Conservation (phyloP, 2,329 filamentous ascomycete genomes). For the Diaporthe destruens region DNA sequence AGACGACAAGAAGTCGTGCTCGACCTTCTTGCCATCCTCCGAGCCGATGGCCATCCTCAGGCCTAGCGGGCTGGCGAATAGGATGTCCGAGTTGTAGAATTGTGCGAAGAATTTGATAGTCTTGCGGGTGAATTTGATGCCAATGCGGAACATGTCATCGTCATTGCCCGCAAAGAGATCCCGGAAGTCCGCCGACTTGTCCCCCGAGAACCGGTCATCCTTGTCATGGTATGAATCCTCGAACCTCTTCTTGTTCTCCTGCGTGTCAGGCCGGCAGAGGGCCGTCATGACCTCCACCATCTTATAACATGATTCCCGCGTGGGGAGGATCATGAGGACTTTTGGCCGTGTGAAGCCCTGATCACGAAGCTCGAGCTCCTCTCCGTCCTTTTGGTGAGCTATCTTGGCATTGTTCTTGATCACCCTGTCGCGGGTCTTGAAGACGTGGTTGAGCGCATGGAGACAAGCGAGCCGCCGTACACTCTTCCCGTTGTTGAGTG, state of each 20-base stretch:
- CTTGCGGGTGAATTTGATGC: constrained; percentile 97
- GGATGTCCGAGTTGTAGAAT: constrained; percentile 97
- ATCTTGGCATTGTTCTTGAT: constrained; percentile 92
- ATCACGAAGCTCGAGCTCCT: constrained; percentile 83
- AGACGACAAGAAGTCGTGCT: constrained; percentile 92
- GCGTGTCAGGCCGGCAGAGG: constrained; percentile 85
- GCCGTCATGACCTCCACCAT: constrained; percentile 82
- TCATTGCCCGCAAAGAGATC: constrained; percentile 95
- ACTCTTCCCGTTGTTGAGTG: constrained; percentile 73
- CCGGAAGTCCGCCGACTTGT: constrained; percentile 87
- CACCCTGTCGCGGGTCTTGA: constrained; percentile 93
- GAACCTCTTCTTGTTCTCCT: constrained; percentile 95
- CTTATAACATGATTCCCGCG: constrained; percentile 84
- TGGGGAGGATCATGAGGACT: constrained; percentile 89
- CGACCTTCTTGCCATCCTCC: constrained; percentile 72
- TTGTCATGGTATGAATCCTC: constrained; percentile 82
- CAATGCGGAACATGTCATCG: constrained; percentile 95
- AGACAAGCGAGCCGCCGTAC: constrained; percentile 81
- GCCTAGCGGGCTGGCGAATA: constrained; percentile 90
- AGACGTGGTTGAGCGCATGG: constrained; percentile 90
- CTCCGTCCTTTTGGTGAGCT: constrained; percentile 72
- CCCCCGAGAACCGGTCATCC: constrained; percentile 75
- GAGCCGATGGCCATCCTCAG: constrained; percentile 91
- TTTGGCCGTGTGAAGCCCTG: constrained; percentile 97
- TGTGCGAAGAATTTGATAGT: constrained; percentile 94